Base-by-base conservation (phyloP, 2,329 filamentous ascomycete species). In the Cryphonectria naterciae region DNA sequence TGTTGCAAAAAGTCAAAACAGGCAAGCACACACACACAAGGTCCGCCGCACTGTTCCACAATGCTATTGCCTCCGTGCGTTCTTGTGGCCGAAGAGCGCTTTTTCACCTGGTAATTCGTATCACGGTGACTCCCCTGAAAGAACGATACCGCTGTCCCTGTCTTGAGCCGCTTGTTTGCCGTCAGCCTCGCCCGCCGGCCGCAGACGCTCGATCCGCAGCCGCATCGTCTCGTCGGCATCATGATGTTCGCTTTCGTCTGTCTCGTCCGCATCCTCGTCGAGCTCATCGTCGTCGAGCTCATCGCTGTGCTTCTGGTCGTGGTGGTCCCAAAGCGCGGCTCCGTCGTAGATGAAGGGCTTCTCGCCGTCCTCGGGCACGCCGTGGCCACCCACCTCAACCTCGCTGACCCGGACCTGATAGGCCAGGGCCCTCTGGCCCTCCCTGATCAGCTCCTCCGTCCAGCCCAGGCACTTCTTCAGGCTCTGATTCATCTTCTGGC, bases 401-500 rank as follows among this genome's bases (percentile, higher is more conserved):
- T 98, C 95, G 74, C 90, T 93, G 11, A 92, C 88, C 41, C 88
- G 87, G 37, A 98, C 93, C 70, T 88, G 86, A 78, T 97, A 97
- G 64, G 92, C 91, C 2, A 99, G 86, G 0, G 96, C 96, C 78
- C 93, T 95, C 77, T 91, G 92, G 7, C 92, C 96, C 75, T 98
- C 94, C 65, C 89, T 91, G 79, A 99, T 97, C 61, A 99, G 86
- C 73, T 93, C 91, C 78, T 99, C 95, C 0, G 95, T 97, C 88
- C 93, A 95, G 74, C 91, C 90, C 46, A 98, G 86, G 79, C 96
- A 99, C 64, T 93, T 88, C 80, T 94, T 97, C 62, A 99, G 87
- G 79, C 93, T 97, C 79, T 97, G 93, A 78, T 98, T 98, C 85
- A 98, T 94, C 83, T 94, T 97, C 77, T 98, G 94, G 75, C 92